phyloP scores from a whole-genome alignment of 2,329 filamentous ascomycete genomes.

The Arachnomyces sp. region DNA sequence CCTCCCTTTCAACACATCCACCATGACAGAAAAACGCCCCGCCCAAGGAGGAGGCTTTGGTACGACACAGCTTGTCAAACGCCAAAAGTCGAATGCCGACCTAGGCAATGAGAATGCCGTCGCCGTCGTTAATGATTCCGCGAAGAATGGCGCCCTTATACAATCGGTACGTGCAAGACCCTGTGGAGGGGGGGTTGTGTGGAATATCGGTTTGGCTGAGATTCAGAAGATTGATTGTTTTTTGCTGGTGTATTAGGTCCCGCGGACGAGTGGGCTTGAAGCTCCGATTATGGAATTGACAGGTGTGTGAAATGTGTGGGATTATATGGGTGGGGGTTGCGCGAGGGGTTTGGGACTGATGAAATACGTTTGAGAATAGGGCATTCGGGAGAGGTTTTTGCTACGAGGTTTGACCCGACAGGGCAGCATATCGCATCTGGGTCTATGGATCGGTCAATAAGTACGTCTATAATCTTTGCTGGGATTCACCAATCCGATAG shows the following conservation, averaged over 20 bases:
- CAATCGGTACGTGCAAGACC: conserved; percentile 58
- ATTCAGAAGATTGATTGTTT: conserved; percentile 17
- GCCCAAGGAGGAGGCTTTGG: conserved; percentile 70
- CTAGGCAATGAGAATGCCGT: conserved; percentile 45
- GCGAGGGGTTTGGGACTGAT: background rate
- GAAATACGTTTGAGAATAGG: conserved; percentile 29
- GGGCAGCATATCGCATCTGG: conserved; percentile 87
- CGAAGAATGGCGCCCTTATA: conserved; percentile 55
- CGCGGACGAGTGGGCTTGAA: conserved; percentile 72
- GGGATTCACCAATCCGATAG: background rate
- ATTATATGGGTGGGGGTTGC: background rate
- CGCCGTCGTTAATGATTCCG: conserved; percentile 48
- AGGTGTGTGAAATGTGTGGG: conserved; percentile 41
- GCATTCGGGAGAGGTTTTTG: conserved; percentile 75
- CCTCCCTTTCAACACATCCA: conserved; percentile 12
- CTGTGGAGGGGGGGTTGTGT: too few species aligned
- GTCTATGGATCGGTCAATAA: conserved; percentile 86
- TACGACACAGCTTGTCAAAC: conserved; percentile 71
- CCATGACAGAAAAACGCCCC: conserved; percentile 85
- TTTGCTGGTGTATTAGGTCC: conserved; percentile 46
- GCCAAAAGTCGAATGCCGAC: conserved; percentile 64
- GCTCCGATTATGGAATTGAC: conserved; percentile 91
- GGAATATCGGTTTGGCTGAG: conserved; percentile 11
- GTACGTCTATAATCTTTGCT: conserved; percentile 42
- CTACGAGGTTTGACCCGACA: conserved; percentile 79